phyloP scores from a whole-genome alignment of 345 rosid species.

The Streptanthus diversifolius region DNA sequence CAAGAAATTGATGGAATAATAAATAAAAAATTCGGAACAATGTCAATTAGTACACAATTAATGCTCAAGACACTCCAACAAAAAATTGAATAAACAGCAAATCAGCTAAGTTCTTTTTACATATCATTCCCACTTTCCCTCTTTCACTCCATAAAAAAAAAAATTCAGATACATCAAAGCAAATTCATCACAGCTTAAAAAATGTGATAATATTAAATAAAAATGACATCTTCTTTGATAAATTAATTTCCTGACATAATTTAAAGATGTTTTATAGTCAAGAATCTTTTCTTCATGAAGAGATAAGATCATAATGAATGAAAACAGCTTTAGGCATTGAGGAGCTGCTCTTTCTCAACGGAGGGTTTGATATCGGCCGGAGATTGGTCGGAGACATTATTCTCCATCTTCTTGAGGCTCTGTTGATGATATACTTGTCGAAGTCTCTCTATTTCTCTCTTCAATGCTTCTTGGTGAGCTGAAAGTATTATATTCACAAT shows the following conservation, averaged over 20 bases:
- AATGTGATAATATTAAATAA: conserved; percentile 28
- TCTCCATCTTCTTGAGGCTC: conserved; percentile 50
- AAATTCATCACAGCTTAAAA: conserved; percentile 36
- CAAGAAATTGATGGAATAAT: neutral
- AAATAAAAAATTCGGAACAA: neutral
- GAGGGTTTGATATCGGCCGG: conserved; percentile 37
- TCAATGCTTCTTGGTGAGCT: conserved; percentile 91
- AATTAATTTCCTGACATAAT: conserved; percentile 30
- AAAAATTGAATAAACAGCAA: conserved; percentile 27
- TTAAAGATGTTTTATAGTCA: conserved; percentile 29
- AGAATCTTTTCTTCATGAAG: conserved; percentile 14
- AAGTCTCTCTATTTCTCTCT: conserved; percentile 87
- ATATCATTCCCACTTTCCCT: conserved; percentile 14
- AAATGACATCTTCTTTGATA: conserved; percentile 8
- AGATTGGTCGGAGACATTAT: conserved; percentile 29
- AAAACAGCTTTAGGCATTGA: conserved; percentile 27
- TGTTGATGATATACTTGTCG: conserved; percentile 73
- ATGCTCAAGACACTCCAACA: conserved; percentile 33
- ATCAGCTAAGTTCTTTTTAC: conserved; percentile 37
- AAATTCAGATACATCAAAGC: conserved; percentile 28
- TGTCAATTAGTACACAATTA: conserved; percentile 34
- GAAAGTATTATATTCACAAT: conserved; percentile 14
- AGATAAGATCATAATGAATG: conserved; percentile 10
- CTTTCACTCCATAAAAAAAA: conserved; percentile 23
- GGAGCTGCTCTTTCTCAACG: conserved; percentile 33